Percentiles rank a stretch among this genome's conserved stretches.
These are phyloP conservation scores for Sporothrix pallida DNA, from an alignment of 2,329 filamentous ascomycete genomes.

Conservation along the genomic window DNA sequence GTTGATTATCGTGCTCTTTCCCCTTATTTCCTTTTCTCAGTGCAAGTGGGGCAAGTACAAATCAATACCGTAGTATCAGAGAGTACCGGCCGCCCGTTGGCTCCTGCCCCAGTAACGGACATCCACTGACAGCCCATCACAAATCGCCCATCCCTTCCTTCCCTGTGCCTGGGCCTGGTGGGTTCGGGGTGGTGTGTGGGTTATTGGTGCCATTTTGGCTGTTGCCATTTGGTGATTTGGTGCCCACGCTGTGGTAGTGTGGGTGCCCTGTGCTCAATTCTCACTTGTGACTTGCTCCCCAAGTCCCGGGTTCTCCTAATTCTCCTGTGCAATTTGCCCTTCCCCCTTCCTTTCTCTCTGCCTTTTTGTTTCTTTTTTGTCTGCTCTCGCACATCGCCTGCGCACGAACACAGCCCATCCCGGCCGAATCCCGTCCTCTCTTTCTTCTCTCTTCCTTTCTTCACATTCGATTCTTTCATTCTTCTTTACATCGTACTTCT, in stretches of 20 bases:
- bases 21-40: background rate
- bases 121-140: constrained; percentile 3
- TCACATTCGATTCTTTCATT: constrained; percentile 3
- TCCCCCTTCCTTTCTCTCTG: background rate
- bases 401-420: constrained; percentile 2
- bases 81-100: background rate
- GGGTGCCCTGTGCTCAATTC: constrained; percentile 1
- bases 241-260: background rate
- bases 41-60: too few relatives aligned
- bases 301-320: background rate
- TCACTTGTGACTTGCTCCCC: constrained; percentile 3
- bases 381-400: background rate
- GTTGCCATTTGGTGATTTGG: background rate
- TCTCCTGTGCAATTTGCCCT: constrained; percentile 17
- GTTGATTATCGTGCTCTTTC: background rate
- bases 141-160: background rate
- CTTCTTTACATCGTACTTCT: background rate
- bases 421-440: constrained; percentile 5
- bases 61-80: too few relatives aligned
- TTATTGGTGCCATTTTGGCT: too few relatives aligned
- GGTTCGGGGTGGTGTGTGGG: constrained; percentile 3
- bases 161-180: constrained; percentile 12
- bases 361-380: constrained; percentile 11
- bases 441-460: background rate
- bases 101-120: constrained; percentile 27